Evolutionary conservation across 2,329 filamentous ascomycete genomes (phyloP), one percentile per base, ranked within the genome.

Genomic region (Mycosphaerella sp.): DNA sequence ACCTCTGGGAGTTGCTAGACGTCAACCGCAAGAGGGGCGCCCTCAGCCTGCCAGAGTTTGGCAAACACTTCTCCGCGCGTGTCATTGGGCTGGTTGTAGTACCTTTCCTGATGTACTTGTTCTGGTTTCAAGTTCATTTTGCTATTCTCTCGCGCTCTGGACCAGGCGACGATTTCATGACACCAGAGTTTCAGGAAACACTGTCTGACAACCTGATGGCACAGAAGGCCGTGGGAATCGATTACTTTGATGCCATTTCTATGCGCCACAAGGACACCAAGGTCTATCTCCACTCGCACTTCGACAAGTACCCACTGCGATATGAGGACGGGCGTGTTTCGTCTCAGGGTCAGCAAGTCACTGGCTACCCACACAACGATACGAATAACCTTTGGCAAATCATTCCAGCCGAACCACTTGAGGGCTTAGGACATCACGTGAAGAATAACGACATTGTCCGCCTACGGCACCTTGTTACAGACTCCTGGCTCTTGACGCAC

Each of bases 121-220:
- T 98, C 79, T 98, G 93, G 93, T 98, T 98, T 84, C 93, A 98
- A 78, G 90, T 98, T 27, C 93, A 98, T 74, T 98, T 98, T 70
- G 79, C 88, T 40, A 88, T 98, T 63, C 79, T 98, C 56, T 85
- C 75, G 59, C 80, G 85, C 54, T 97, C 93, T 46, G 93, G 93
- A 32, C 91, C 93, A 40, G 93, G 93, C 48, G 93, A 98, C 67
- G 91, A 97, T 66, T 98, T 98, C 74, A 98, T 98, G 93, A 89
- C 86, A 3, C 93, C 93, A 1, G 89, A 93, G 66, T 98, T 98
- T 75, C 93, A 98, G 74, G 90, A 95, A 74, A 97, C 93, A 1
- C 76, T 98, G 58, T 89, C 86, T 65, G 91, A 98, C 75, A 98
- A 98, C 67, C 73, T 86, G 55, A 93, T 98, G 88, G 81, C 89